A percentile compares a stretch with the other conserved stretches of the same genome.
These are phyloP conservation scores for Solanum bukasovii DNA, from an alignment of 257 asterid species.

Conservation along the genomic window DNA sequence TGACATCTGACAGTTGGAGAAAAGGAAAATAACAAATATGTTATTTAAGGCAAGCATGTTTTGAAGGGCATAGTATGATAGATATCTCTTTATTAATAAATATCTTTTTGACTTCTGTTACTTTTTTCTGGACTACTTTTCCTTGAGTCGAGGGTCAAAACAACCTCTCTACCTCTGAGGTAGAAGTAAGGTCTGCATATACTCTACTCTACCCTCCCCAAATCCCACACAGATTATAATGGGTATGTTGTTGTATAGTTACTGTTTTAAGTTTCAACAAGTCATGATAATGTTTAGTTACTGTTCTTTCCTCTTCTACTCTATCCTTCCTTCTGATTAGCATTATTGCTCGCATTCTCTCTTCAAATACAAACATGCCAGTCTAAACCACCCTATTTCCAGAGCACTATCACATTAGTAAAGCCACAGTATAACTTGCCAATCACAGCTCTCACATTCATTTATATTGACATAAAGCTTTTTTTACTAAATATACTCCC, in stretches of 20 bases:
- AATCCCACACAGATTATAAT: background rate
- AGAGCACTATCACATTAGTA: background rate
- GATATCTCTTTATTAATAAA: background rate
- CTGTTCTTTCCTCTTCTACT: background rate
- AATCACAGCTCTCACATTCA: background rate
- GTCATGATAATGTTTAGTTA: background rate
- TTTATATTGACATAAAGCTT: background rate
- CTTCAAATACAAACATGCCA: background rate
- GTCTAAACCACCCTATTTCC: background rate
- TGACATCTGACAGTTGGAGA: background rate
- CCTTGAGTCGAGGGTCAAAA: background rate
- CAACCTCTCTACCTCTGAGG: background rate
- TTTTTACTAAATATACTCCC: background rate
- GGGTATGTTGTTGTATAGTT: background rate
- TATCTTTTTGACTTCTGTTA: background rate
- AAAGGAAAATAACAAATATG: background rate
- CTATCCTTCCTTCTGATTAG: background rate
- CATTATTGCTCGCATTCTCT: background rate
- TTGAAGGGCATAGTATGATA: background rate
- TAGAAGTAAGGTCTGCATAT: background rate
- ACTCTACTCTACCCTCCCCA: background rate
- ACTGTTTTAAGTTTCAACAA: background rate
- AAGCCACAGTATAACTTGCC: background rate
- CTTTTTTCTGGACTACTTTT: background rate
- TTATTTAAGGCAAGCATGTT: background rate